Conservation (phyloP, 2,329 filamentous ascomycete genomes). For the Colletotrichum orbiculare region DNA sequence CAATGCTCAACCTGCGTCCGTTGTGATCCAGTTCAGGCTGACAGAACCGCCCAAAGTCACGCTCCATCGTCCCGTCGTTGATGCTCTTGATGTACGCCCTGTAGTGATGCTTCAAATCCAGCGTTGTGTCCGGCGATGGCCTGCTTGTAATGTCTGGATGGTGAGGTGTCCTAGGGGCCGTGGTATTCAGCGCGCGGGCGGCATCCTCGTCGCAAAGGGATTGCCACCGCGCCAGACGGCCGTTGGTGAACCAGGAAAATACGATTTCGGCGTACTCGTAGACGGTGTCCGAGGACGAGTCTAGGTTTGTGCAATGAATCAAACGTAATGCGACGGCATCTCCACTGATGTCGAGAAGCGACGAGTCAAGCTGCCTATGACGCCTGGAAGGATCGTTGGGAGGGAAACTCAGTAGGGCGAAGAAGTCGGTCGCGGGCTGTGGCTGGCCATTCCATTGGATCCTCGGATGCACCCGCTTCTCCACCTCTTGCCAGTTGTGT, state of each 20-base stretch:
- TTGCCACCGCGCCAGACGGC: conserved; percentile 2
- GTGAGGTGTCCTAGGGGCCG: background rate
- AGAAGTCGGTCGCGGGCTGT: background rate
- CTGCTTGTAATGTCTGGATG: background rate
- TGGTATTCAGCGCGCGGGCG: background rate
- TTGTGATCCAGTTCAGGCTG: conserved; percentile 45
- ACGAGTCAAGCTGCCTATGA: background rate
- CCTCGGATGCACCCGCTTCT: background rate
- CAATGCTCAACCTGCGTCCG: conserved; percentile 37
- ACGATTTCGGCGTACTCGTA: conserved; percentile 17
- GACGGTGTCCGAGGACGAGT: background rate
- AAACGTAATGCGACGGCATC: background rate
- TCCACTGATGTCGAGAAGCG: background rate
- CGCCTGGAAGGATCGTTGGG: background rate
- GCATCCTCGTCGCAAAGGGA: conserved; percentile 20
- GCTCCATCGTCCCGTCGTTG: conserved; percentile 44
- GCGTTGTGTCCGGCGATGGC: background rate
- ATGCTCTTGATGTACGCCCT: conserved; percentile 45
- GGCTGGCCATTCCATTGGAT: background rate
- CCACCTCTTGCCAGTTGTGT: conserved; percentile 6
- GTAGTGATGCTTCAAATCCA: conserved; percentile 38
- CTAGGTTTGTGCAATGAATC: background rate
- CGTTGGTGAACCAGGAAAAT: conserved; percentile 7
- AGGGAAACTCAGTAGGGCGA: background rate
- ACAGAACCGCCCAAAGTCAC: conserved; percentile 42